A percentile compares a stretch with the other conserved stretches of the same genome.
phyloP scores from a whole-genome alignment of 306 rosid genomes.

The Malus asiatica region DNA sequence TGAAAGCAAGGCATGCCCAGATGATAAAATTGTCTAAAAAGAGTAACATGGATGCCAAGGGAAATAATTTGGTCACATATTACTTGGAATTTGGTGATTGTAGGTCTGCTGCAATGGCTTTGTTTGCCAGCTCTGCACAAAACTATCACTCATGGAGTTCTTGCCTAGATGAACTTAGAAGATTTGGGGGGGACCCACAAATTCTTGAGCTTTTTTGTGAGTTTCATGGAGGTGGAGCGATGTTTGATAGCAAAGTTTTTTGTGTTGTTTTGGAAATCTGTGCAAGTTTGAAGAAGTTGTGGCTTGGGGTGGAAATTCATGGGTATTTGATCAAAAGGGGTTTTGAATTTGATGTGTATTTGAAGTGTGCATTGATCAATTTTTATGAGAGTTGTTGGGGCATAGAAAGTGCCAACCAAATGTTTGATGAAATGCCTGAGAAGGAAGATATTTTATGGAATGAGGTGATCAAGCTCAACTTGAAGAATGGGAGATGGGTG shows the following conservation, averaged over 20 bases:
- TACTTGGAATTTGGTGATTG: constrained; percentile 56
- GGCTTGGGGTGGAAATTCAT: constrained; percentile 52
- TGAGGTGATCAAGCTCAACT: constrained; percentile 45
- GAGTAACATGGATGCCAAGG: constrained; percentile 23
- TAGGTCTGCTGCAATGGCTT: constrained; percentile 40
- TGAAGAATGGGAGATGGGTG: constrained; percentile 47
- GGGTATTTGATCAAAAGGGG: constrained; percentile 53
- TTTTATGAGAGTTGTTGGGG: constrained; percentile 48
- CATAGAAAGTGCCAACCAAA: constrained; percentile 43
- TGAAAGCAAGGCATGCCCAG: constrained; percentile 47
- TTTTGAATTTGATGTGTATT: constrained; percentile 40
- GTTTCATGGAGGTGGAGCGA: constrained; percentile 30
- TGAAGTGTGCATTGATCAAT: constrained; percentile 48
- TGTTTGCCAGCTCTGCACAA: constrained; percentile 45
- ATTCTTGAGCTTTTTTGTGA: constrained; percentile 43
- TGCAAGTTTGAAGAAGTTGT: constrained; percentile 27
- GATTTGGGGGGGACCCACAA: constrained; percentile 39
- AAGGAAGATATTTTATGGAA: constrained; percentile 57
- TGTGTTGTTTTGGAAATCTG: constrained; percentile 47
- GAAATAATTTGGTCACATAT: constrained; percentile 28
- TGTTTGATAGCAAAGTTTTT: constrained; percentile 39
- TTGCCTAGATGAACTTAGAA: constrained; percentile 38
- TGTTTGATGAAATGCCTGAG: constrained; percentile 39
- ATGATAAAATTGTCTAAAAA: constrained; percentile 36
- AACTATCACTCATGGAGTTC: constrained; percentile 41